Base-by-base conservation (phyloP, 108 stramenopile genomes). In the Skeletonema costatum region DNA sequence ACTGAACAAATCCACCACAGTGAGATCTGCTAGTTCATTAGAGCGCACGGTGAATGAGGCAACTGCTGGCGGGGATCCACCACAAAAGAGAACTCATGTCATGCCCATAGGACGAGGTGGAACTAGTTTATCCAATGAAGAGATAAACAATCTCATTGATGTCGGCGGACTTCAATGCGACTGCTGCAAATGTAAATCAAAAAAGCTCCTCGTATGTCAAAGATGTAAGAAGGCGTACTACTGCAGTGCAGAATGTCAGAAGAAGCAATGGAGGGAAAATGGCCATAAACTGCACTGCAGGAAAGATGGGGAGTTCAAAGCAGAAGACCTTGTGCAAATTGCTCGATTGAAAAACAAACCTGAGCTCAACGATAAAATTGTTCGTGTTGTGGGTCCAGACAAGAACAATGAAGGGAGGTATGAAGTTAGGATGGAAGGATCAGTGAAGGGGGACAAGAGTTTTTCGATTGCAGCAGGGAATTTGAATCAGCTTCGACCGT, bases 271-370 rank as follows among this genome's bases (percentile, higher is more conserved):
- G 74, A 67, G 9, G 30, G n/a, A 68, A 31, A 53, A 67, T 16
- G 74, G 50, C 10, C 74, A 74, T 46, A 74, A 50, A 68, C 6
- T n/a, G 2, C 53, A 68, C 32, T 74, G 74, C 46, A 66, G 74
- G 32, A 74, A 68, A 67, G 74, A 74, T 14, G 74, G 74, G 13
- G 50, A 74, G 66, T 74, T 74, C 66, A 56, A 74, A 50, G 30
- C 66, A 0, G 66, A 67, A 17, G 74, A 74, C 25, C 66, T 74
- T 66, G 74, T 74, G 21, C 75, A 76, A 35, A 29, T 29, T 53
- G 68, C 50, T 76, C 67, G 68, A 36, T 76, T 76, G 50, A 69
- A 76, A 70, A 69, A 56, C 12, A 67, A 68, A 30, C 65, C 74
- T 6, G 74, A 74, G 30, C 42, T 74, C 17, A 74, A 74, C 19